Conservation (phyloP, 164 flowering plant genomes). For the Euptelea pleiosperma region DNA sequence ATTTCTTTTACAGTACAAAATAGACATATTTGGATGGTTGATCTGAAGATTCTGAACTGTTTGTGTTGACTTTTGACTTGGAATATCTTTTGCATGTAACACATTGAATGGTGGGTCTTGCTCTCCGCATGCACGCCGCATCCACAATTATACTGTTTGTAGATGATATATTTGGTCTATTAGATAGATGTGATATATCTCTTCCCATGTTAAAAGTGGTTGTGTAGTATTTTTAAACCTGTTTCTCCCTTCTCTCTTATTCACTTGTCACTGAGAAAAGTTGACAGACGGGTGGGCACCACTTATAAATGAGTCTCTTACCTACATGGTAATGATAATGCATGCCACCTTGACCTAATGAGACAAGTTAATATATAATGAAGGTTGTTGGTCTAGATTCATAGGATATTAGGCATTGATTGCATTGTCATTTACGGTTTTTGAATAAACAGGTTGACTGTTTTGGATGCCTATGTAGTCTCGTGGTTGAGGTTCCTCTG, state of each 20-base stretch:
- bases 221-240: background rate
- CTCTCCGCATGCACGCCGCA: too few species aligned
- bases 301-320: background rate
- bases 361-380: background rate
- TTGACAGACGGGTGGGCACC: slow-evolving; percentile 6
- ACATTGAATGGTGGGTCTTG: too few species aligned
- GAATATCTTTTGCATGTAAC: too few species aligned
- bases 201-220: background rate
- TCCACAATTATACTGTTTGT: too few species aligned
- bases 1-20: too few species aligned
- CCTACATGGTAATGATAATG: slow-evolving; percentile 7
- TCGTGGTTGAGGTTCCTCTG: too few species aligned
- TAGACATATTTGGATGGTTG: too few species aligned
- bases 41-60: too few species aligned
- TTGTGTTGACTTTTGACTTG: too few species aligned
- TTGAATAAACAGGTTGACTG: background rate
- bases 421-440: slow-evolving; percentile 3
- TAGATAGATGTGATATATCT: background rate
- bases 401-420: background rate
- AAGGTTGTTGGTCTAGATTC: background rate
- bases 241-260: slow-evolving; percentile 1
- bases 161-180: background rate
- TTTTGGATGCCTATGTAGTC: background rate
- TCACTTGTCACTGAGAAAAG: slow-evolving; percentile 10
- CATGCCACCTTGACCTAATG: slow-evolving; percentile 14